phyloP scores from a whole-genome alignment of 1,139 yeast genomes.

The Saccharomycopsis hybrid region DNA sequence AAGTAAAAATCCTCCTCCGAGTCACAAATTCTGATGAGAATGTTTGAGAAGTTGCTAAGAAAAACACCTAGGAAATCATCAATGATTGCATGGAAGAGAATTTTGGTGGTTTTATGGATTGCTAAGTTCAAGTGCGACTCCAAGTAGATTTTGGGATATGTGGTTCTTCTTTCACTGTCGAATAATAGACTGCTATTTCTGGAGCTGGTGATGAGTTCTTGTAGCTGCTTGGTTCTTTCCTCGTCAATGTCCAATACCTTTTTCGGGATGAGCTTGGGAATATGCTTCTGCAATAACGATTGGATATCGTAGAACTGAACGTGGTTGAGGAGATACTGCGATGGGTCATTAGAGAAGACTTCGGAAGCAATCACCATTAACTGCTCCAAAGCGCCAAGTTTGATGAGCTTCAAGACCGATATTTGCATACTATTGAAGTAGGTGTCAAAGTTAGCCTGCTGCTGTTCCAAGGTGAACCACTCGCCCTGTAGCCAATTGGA shows the following conservation, averaged over 20 bases:
- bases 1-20: constrained; percentile 79
- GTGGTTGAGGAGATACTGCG: constrained; percentile 25
- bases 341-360: constrained; percentile 37
- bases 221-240: constrained; percentile 27
- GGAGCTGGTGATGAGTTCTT: constrained; percentile 16
- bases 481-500: constrained; percentile 20
- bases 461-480: constrained; percentile 30
- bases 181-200: constrained; percentile 2
- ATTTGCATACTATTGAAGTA: constrained; percentile 36
- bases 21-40: constrained; percentile 73
- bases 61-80: constrained; percentile 54
- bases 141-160: constrained; percentile 16
- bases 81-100: constrained; percentile 30
- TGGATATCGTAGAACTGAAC: constrained; percentile 59
- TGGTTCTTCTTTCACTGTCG: too few species aligned
- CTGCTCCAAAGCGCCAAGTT: constrained; percentile 75
- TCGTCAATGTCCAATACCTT: constrained; percentile 38
- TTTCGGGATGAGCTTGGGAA: constrained; percentile 48
- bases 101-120: constrained; percentile 8
- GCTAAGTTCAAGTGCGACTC: constrained; percentile 9
- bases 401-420: constrained; percentile 46
- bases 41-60: constrained; percentile 68
- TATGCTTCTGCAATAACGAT: constrained; percentile 56
- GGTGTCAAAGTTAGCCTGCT: constrained; percentile 34
- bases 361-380: constrained; percentile 68